phyloP scores from a whole-genome alignment of 2,329 filamentous ascomycete species.

The Trichoderma gracile region DNA sequence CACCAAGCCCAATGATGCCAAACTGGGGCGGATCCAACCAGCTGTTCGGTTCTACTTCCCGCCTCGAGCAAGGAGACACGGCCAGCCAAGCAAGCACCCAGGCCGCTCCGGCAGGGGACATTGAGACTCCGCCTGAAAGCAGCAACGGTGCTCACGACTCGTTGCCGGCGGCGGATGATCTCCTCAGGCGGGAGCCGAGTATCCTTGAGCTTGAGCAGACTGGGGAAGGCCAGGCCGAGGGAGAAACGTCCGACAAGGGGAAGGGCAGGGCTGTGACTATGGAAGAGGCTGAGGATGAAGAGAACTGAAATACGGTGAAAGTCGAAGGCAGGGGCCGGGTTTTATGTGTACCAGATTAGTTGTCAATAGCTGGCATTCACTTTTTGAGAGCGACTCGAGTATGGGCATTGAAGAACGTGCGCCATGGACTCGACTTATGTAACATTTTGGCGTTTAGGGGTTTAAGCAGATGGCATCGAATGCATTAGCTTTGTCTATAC shows the following conservation, averaged over 20 bases:
- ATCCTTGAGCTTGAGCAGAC: constrained; percentile 25
- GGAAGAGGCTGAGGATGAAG: constrained; percentile 47
- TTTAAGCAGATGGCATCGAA: neutral
- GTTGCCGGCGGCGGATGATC: constrained; percentile 16
- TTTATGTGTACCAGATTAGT: neutral
- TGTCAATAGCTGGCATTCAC: too few relatives aligned
- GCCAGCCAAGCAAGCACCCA: constrained; percentile 19
- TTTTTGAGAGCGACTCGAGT: neutral
- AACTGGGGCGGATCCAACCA: constrained; percentile 55
- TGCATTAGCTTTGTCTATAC: neutral
- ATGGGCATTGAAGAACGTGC: neutral
- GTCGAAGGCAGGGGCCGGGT: too few relatives aligned
- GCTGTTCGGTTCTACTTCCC: constrained; percentile 44
- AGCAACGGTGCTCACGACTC: constrained; percentile 13
- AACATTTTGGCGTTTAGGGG: constrained; percentile 6
- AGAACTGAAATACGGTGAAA: constrained; percentile 30
- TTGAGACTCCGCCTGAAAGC: neutral
- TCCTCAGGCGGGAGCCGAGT: constrained; percentile 23
- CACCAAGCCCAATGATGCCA: constrained; percentile 51
- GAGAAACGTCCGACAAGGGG: constrained; percentile 38
- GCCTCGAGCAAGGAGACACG: constrained; percentile 32
- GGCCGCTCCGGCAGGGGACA: constrained; percentile 23
- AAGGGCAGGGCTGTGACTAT: constrained; percentile 51
- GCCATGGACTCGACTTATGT: too few relatives aligned
- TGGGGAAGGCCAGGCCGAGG: constrained; percentile 23